phyloP scores from a whole-genome alignment of 2,329 filamentous ascomycete genomes.

The Monilinia laxa region DNA sequence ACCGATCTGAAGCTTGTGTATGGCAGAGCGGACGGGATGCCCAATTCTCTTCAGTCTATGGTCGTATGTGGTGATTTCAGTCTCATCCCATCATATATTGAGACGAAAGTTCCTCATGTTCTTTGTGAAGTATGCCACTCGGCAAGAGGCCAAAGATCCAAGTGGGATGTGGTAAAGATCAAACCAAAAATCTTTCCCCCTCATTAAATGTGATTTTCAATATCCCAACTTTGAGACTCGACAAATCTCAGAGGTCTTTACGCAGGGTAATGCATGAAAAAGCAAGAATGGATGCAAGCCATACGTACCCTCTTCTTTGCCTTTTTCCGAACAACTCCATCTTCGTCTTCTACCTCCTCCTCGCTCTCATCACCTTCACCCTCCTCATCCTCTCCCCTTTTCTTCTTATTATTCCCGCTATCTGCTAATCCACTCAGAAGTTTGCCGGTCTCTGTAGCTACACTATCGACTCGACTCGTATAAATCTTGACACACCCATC shows the following conservation, averaged over 20 bases:
- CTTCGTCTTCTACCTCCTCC: conserved; percentile 59
- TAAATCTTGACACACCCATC: conserved; percentile 99
- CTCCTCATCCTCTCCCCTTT: conserved; percentile 65
- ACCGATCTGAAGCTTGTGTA: conserved; percentile 37
- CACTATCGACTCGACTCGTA: conserved; percentile 95
- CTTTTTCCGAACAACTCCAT: conserved; percentile 56
- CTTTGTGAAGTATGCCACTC: neutral
- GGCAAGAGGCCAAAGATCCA: neutral
- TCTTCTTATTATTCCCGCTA: conserved; percentile 71
- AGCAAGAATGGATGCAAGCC: neutral
- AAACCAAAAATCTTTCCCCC: neutral
- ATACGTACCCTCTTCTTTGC: conserved; percentile 69
- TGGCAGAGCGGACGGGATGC: conserved; percentile 39
- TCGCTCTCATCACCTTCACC: conserved; percentile 61
- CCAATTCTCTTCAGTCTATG: conserved; percentile 36
- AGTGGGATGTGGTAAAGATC: neutral
- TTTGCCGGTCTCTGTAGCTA: conserved; percentile 95
- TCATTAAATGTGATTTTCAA: neutral
- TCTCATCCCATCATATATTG: neutral
- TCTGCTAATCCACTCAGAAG: conserved; percentile 91
- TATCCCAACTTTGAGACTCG: conserved; percentile 17
- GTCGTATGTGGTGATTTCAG: conserved; percentile 29
- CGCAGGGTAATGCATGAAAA: neutral
- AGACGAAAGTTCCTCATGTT: neutral
- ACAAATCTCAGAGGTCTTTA: neutral